Conservation (phyloP, 2,329 filamentous ascomycete species). For the Pestalotiopsis sp. region DNA sequence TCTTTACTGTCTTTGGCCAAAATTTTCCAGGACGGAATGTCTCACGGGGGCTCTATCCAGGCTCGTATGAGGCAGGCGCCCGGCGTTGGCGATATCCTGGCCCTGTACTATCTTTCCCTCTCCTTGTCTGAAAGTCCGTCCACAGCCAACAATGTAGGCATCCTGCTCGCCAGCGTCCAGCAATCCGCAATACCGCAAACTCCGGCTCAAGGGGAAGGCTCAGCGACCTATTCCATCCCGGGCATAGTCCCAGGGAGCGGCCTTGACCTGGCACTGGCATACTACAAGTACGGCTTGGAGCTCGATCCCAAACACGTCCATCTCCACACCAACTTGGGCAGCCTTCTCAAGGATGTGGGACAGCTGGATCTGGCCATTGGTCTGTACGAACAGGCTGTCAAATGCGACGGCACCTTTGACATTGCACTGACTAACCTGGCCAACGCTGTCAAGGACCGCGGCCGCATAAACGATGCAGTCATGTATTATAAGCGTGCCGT, state of each 20-base stretch:
- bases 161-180: constrained; percentile 92
- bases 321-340: constrained; percentile 94
- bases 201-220: constrained; percentile 29
- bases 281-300: constrained; percentile 91
- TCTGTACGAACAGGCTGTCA: constrained; percentile 96
- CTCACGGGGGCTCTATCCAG: constrained; percentile 64
- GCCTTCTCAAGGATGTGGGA: constrained; percentile 92
- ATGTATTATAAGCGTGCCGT: constrained; percentile 90
- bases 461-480: constrained; percentile 89
- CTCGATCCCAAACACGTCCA: constrained; percentile 91
- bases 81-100: constrained; percentile 88
- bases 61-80: constrained; percentile 63
- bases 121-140: constrained; percentile 95
- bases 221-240: constrained; percentile 58
- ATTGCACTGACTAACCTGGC: constrained; percentile 96
- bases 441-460: constrained; percentile 97
- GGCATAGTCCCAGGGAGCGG: constrained; percentile 86
- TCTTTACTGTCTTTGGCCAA: constrained; percentile 93
- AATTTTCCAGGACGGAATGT: constrained; percentile 96
- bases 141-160: constrained; percentile 97
- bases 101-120: constrained; percentile 92
- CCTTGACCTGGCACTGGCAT: constrained; percentile 82
- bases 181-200: constrained; percentile 53
- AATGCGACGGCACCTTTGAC: constrained; percentile 91
- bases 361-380: constrained; percentile 88